Conservation (phyloP, 768 basidiomycete genomes). For the Hericium rajendrae region DNA sequence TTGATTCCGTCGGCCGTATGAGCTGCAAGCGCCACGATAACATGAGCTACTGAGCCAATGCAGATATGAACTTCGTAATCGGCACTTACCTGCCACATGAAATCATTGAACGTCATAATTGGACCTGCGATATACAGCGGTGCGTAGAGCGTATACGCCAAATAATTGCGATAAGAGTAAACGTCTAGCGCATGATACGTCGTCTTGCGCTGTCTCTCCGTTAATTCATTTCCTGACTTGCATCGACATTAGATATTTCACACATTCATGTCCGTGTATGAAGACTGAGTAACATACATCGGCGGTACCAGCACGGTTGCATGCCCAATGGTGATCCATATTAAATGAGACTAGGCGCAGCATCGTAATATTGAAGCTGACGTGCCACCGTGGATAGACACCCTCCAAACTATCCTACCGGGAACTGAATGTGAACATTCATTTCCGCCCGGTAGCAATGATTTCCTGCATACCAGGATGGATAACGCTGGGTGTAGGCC, state of each 20-base stretch:
- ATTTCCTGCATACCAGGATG: constrained; percentile 43
- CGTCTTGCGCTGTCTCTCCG: constrained; percentile 52
- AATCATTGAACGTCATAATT: constrained; percentile 94
- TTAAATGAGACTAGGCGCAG: constrained; percentile 86
- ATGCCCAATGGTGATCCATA: constrained; percentile 89
- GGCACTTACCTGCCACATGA: constrained; percentile 74
- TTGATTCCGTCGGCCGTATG: constrained; percentile 53
- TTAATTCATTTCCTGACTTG: constrained; percentile 25
- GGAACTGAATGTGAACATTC: constrained; percentile 1
- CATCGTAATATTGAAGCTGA: constrained; percentile 95
- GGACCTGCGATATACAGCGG: constrained; percentile 95
- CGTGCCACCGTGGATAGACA: constrained; percentile 84
- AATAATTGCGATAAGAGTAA: constrained; percentile 65
- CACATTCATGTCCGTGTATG: neutral
- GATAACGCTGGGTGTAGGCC: constrained; percentile 43
- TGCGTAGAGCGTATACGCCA: constrained; percentile 84
- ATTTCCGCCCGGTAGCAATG: neutral
- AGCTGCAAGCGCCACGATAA: neutral
- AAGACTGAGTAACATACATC: constrained; percentile 26
- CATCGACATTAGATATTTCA: neutral
- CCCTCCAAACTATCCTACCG: constrained; percentile 58
- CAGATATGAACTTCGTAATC: neutral
- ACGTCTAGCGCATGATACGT: constrained; percentile 43
- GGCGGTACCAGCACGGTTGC: constrained; percentile 24
- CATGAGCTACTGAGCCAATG: neutral